These are phyloP conservation scores for Phaeosphaeriaceae sp. DNA, from an alignment of 2,329 filamentous ascomycete species.

Conservation along the genomic window DNA sequence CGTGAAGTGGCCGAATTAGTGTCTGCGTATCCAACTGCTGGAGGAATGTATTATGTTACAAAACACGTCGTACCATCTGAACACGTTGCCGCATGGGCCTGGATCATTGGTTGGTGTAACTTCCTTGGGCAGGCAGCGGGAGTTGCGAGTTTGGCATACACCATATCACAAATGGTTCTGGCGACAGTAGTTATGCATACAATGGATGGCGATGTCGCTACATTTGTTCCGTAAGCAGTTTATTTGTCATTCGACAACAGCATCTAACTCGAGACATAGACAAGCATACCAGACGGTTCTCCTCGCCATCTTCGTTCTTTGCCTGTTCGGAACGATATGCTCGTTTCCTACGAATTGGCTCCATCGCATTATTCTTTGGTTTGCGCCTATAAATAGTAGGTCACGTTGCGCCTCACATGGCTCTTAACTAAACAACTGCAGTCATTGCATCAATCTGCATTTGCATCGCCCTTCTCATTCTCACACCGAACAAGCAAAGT, in stretches of 20 bases:
- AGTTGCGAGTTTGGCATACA: conserved; percentile 67
- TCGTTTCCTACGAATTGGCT: conserved; percentile 66
- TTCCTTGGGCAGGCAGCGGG: conserved; percentile 69
- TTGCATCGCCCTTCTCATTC: conserved; percentile 63
- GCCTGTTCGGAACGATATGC: conserved; percentile 65
- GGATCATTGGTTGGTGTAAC: conserved; percentile 73
- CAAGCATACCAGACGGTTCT: conserved; percentile 65
- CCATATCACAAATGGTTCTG: conserved; percentile 68
- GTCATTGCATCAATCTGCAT: conserved; percentile 66
- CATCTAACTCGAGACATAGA: conserved; percentile 43
- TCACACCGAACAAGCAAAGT: conserved; percentile 65
- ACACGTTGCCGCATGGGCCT: conserved; percentile 67
- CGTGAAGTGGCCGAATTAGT: conserved; percentile 66
- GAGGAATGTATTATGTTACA: conserved; percentile 72
- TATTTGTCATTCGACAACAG: neutral
- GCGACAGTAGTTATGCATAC: conserved; percentile 69
- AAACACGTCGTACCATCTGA: conserved; percentile 68
- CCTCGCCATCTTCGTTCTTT: conserved; percentile 62
- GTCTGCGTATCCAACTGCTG: conserved; percentile 70
- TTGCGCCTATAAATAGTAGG: conserved; percentile 68
- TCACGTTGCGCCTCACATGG: neutral
- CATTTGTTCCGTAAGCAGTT: conserved; percentile 62
- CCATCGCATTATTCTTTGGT: conserved; percentile 67
- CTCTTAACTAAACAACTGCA: conserved; percentile 16
- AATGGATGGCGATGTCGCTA: conserved; percentile 57